Percentiles rank a stretch among this genome's conserved stretches.
Evolutionary conservation across 805 yeast species (phyloP).

Genomic region (Jamesozyma piceae): DNA sequence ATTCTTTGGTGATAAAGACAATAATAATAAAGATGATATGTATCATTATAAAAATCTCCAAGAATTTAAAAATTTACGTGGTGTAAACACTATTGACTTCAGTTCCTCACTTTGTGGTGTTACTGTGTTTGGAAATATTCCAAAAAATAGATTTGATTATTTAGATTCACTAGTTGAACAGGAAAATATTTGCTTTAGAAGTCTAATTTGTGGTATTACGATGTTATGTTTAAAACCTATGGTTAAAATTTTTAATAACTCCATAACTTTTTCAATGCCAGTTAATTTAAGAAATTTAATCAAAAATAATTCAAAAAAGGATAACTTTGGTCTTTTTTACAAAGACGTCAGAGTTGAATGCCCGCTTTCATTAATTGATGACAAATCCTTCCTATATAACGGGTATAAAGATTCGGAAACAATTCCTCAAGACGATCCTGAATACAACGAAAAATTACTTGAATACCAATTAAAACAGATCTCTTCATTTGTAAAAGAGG

Average conservation of each 20-base stretch:
- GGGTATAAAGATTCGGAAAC: slow-evolving; percentile 2
- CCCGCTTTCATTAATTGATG: slow-evolving; percentile 20
- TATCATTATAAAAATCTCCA: background rate
- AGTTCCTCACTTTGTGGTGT: slow-evolving; percentile 21
- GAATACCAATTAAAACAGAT: slow-evolving; percentile 21
- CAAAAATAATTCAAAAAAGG: slow-evolving; percentile 4
- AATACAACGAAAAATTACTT: slow-evolving; percentile 13
- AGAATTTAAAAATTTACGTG: slow-evolving; percentile 5
- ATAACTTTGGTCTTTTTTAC: slow-evolving; percentile 17
- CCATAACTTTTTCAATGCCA: slow-evolving; percentile 18
- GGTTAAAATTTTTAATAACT: slow-evolving; percentile 12
- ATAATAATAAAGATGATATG: background rate
- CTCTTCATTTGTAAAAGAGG: slow-evolving; percentile 13
- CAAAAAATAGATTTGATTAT: slow-evolving; percentile 10
- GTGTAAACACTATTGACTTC: slow-evolving; percentile 7
- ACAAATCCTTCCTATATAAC: slow-evolving; percentile 7
- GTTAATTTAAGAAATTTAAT: slow-evolving; percentile 17
- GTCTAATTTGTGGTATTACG: slow-evolving; percentile 21
- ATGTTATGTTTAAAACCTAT: slow-evolving; percentile 24
- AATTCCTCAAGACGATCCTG: slow-evolving; percentile 8
- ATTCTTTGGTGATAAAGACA: background rate
- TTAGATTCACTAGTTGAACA: slow-evolving; percentile 11
- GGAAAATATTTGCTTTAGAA: slow-evolving; percentile 18
- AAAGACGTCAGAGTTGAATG: slow-evolving; percentile 22
- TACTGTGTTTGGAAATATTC: slow-evolving; percentile 21